Conservation (phyloP, 495 filamentous ascomycete genomes). For the Aspergillus egyptiacus region DNA sequence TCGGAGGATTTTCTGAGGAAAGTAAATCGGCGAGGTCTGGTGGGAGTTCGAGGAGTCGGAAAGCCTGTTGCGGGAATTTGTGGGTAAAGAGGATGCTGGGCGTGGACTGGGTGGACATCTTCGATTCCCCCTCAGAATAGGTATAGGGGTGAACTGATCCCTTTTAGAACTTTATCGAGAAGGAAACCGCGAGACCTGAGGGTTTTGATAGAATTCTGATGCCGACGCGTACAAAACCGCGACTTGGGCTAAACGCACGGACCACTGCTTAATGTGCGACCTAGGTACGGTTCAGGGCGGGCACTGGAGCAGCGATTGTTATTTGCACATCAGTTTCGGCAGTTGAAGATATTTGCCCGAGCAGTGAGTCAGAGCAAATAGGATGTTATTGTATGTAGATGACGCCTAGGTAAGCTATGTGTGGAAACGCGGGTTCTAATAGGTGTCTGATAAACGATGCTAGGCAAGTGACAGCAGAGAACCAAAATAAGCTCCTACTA, state of each 20-base stretch:
- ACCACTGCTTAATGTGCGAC: slow-evolving; percentile 27
- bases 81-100: slow-evolving; percentile 59
- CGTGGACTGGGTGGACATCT: slow-evolving; percentile 58
- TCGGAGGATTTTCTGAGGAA: slow-evolving; percentile 52
- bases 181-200: neutral
- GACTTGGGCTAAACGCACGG: slow-evolving; percentile 27
- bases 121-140: neutral
- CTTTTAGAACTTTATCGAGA: neutral
- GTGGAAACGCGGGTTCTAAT: too few species aligned
- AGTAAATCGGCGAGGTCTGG: slow-evolving; percentile 64
- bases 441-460: too few species aligned
- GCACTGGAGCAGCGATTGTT: neutral
- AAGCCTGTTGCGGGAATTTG: slow-evolving; percentile 51
- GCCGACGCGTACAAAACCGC: neutral
- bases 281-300: neutral
- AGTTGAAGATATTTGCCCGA: too few species aligned
- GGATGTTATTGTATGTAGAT: too few species aligned
- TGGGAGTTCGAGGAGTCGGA: slow-evolving; percentile 77
- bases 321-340: too few species aligned
- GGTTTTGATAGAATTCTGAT: neutral
- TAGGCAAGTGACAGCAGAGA: too few species aligned
- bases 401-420: too few species aligned
- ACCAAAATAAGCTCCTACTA: too few species aligned
- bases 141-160: neutral
- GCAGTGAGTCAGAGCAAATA: too few species aligned